Conservation (phyloP, 176 grass and related monocot genomes). For the Avena eriantha region DNA sequence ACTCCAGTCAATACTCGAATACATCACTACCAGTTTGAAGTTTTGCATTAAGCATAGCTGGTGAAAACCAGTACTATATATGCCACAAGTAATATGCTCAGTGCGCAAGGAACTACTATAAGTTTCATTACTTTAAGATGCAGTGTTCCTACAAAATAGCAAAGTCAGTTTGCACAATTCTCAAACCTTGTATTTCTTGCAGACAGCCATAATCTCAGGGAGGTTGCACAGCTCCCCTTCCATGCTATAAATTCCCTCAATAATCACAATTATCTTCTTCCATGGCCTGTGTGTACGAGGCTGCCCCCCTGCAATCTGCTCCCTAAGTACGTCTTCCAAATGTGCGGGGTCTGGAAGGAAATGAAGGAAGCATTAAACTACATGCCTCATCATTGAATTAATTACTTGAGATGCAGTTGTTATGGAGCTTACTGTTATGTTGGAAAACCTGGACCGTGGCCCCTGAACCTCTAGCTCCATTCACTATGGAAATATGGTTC, state of each 20-base stretch:
- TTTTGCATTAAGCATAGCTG: not conserved
- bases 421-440: conserved; percentile 84
- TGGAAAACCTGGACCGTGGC: conserved; percentile 88
- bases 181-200: conserved; percentile 95
- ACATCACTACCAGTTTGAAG: not conserved
- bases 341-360: conserved; percentile 69
- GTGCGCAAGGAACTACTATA: conserved; percentile 2
- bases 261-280: conserved; percentile 97
- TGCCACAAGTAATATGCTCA: conserved; percentile 22
- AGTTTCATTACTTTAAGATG: conserved; percentile 26
- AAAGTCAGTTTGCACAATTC: conserved; percentile 21
- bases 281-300: conserved; percentile 90
- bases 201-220: conserved; percentile 86
- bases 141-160: not conserved
- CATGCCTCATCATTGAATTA: not conserved
- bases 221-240: conserved; percentile 94
- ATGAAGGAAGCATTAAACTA: conserved; percentile 26
- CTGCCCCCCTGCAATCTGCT: conserved; percentile 84
- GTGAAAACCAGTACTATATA: conserved; percentile 18
- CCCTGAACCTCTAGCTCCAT: conserved; percentile 87
- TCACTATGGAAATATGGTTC: conserved; percentile 98
- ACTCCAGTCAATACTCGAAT: conserved; percentile 15
- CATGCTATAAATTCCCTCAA: conserved; percentile 99
- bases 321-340: conserved; percentile 88
- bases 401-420: conserved; percentile 31